phyloP scores from a whole-genome alignment of 2,329 filamentous ascomycete species.

The Talaromyces sp. region DNA sequence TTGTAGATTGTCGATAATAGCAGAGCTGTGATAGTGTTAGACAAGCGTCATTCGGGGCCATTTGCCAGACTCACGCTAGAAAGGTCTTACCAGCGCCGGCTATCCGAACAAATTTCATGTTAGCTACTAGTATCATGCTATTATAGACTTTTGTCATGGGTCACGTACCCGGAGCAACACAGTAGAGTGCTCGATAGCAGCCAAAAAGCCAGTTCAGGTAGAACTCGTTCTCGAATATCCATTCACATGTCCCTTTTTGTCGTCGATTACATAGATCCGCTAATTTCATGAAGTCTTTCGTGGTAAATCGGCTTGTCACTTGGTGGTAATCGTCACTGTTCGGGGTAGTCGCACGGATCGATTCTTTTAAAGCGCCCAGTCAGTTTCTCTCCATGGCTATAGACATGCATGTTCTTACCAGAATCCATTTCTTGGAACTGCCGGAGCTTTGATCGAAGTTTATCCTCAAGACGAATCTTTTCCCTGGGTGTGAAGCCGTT shows the following conservation, averaged over 20 bases:
- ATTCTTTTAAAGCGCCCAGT: neutral
- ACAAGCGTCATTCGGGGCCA: too few relatives aligned
- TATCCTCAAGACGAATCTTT: neutral
- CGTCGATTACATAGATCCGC: conserved; percentile 33
- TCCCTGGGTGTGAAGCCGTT: neutral
- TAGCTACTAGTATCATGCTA: neutral
- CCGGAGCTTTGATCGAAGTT: conserved; percentile 3
- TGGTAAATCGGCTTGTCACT: conserved; percentile 22
- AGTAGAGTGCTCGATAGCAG: conserved; percentile 28
- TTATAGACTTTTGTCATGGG: neutral
- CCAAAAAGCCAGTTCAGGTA: conserved; percentile 34
- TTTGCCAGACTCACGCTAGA: conserved; percentile 27
- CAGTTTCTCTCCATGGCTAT: neutral
- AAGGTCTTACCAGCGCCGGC: conserved; percentile 38
- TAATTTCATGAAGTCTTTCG: conserved; percentile 29
- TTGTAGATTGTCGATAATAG: conserved; percentile 32
- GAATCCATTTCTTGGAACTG: conserved; percentile 9
- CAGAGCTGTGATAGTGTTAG: conserved; percentile 19
- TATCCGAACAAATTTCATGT: conserved; percentile 2
- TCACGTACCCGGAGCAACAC: conserved; percentile 30
- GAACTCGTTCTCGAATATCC: conserved; percentile 29
- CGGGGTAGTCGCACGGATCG: conserved; percentile 6
- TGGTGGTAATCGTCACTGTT: conserved; percentile 13
- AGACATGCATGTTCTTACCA: neutral
- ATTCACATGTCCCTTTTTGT: conserved; percentile 27